Percentiles rank a stretch among this genome's conserved stretches.
phyloP scores from a whole-genome alignment of 352 stramenopile genomes.

The Phytophthora brassicae region DNA sequence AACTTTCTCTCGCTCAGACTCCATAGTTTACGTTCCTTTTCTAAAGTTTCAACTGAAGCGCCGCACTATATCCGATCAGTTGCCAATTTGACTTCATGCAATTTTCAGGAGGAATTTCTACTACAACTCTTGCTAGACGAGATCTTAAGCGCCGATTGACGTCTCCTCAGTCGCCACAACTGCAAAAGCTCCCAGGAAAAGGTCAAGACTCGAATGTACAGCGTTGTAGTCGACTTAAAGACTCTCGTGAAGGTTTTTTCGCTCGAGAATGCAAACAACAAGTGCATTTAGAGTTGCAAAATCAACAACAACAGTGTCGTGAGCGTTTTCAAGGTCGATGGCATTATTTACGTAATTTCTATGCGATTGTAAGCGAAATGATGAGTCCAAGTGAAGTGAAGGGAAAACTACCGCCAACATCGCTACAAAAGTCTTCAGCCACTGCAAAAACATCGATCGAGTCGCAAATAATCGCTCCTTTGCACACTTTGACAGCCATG shows the following conservation, averaged over 20 bases:
- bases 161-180: conserved; percentile 16
- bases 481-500: conserved; percentile 24
- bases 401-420: conserved; percentile 7
- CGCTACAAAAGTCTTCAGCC: neutral
- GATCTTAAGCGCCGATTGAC: conserved; percentile 26
- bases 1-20: conserved; percentile 5
- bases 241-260: conserved; percentile 36
- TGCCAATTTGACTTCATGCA: conserved; percentile 12
- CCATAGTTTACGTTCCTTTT: neutral
- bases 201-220: neutral
- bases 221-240: conserved; percentile 33
- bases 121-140: conserved; percentile 6
- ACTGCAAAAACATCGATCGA: neutral
- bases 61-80: conserved; percentile 15
- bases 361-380: conserved; percentile 41
- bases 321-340: conserved; percentile 48
- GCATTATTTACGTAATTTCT: conserved; percentile 48
- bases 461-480: conserved; percentile 1
- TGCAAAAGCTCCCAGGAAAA: conserved; percentile 17
- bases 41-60: conserved; percentile 7
- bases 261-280: conserved; percentile 20
- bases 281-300: conserved; percentile 24
- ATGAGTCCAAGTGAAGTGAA: conserved; percentile 10
- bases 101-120: conserved; percentile 3
- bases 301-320: conserved; percentile 35